Evolutionary conservation across 2,329 filamentous ascomycete genomes (phyloP).

Genomic region (Nectriaceae sp.): DNA sequence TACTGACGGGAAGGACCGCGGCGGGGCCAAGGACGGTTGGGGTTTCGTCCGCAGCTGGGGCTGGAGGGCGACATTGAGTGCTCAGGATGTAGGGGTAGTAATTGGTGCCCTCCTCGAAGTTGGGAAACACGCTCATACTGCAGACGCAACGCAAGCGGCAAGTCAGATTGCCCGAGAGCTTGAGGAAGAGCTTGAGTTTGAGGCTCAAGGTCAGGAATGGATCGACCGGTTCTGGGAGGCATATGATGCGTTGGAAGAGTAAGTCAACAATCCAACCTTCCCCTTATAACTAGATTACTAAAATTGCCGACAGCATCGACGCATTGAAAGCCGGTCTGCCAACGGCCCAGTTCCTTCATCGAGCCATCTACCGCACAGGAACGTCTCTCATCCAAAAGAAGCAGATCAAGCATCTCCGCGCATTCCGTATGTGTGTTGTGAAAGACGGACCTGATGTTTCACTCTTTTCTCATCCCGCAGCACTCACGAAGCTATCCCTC

Average conservation of each 20-base stretch:
- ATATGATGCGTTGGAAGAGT: slow-evolving; percentile 72
- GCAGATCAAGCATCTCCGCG: slow-evolving; percentile 87
- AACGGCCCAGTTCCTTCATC: slow-evolving; percentile 84
- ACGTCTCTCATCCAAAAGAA: slow-evolving; percentile 90
- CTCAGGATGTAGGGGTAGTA: slow-evolving; percentile 91
- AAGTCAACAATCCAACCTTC: slow-evolving; percentile 41
- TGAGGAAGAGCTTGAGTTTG: slow-evolving; percentile 50
- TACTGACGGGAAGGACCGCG: slow-evolving; percentile 68
- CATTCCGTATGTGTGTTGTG: slow-evolving; percentile 93
- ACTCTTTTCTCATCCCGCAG: slow-evolving; percentile 92
- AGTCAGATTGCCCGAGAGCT: slow-evolving; percentile 43
- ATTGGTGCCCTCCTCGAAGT: slow-evolving; percentile 92
- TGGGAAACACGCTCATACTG: slow-evolving; percentile 57
- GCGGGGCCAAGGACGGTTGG: slow-evolving; percentile 85
- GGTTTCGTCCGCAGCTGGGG: slow-evolving; percentile 97
- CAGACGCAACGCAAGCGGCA: slow-evolving; percentile 31
- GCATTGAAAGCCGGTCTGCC: slow-evolving; percentile 75
- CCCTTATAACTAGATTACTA: slow-evolving; percentile 1
- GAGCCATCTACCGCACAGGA: slow-evolving; percentile 90
- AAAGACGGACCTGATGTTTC: slow-evolving; percentile 90
- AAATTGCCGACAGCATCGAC: slow-evolving; percentile 59
- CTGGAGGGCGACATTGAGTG: slow-evolving; percentile 91
- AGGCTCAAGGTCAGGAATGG: slow-evolving; percentile 63
- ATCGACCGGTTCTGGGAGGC: slow-evolving; percentile 70
- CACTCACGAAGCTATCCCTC: slow-evolving; percentile 87